These are phyloP conservation scores for Setomelanomma holmii DNA, from an alignment of 2,329 filamentous ascomycete species.

Conservation along the genomic window DNA sequence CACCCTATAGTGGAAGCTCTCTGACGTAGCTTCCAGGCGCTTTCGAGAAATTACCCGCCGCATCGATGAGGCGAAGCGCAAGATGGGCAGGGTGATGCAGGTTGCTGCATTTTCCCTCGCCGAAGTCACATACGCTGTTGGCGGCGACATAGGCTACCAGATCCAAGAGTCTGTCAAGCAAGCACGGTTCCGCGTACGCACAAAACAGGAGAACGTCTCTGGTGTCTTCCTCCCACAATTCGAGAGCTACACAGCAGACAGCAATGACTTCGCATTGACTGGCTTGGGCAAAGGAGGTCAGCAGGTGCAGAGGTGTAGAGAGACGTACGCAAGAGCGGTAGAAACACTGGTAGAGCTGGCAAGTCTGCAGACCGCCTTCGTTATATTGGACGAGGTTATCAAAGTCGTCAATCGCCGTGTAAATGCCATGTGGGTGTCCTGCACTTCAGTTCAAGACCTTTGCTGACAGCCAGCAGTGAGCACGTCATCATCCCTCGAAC, in stretches of 20 bases:
- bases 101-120: conserved; percentile 97
- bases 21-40: conserved; percentile 63
- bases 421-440: conserved; percentile 79
- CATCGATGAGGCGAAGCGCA: conserved; percentile 98
- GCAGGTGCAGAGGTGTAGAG: conserved; percentile 91
- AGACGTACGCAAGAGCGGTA: conserved; percentile 94
- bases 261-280: conserved; percentile 94
- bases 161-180: conserved; percentile 95
- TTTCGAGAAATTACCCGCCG: conserved; percentile 96
- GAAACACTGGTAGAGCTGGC: conserved; percentile 95
- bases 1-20: conserved; percentile 9
- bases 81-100: conserved; percentile 99
- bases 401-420: conserved; percentile 99
- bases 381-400: conserved; percentile 98
- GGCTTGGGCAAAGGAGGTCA: conserved; percentile 96
- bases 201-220: conserved; percentile 98
- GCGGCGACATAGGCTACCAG: conserved; percentile 92
- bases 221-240: conserved; percentile 94
- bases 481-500: conserved; percentile 97
- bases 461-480: conserved; percentile 61
- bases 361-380: conserved; percentile 95
- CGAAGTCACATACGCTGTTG: conserved; percentile 96
- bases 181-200: conserved; percentile 89
- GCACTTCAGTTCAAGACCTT: neutral
- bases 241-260: conserved; percentile 87